Percentiles rank a stretch among this genome's conserved stretches.
Conservation (phyloP, 139 green algal species). For the Volvox reticuliferus region DNA sequence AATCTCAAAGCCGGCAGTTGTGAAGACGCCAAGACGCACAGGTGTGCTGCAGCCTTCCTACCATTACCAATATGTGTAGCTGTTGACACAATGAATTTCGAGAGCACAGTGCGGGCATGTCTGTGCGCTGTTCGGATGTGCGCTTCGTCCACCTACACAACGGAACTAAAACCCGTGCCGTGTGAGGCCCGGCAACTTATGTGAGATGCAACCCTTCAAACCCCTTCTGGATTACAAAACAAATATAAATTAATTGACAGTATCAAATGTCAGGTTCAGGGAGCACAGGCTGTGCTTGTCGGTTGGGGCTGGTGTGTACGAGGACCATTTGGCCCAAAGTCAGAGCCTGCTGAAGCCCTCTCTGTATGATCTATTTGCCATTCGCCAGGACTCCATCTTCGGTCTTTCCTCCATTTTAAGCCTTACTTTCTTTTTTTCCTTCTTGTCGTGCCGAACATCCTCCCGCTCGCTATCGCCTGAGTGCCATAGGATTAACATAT, state of each 20-base stretch:
- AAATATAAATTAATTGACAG: neutral
- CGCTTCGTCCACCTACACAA: too few species aligned
- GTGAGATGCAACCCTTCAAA: too few species aligned
- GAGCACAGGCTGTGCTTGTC: neutral
- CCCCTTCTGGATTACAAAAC: too few species aligned
- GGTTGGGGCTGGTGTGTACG: neutral
- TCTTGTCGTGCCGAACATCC: neutral
- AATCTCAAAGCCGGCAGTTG: too few species aligned
- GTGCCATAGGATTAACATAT: neutral
- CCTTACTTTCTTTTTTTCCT: constrained; percentile 18
- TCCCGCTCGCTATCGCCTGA: constrained; percentile 31
- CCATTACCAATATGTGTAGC: too few species aligned
- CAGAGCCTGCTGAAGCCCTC: neutral
- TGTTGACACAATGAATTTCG: too few species aligned
- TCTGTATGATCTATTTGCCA: neutral
- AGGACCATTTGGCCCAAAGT: neutral
- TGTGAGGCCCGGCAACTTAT: too few species aligned
- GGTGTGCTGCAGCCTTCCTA: too few species aligned
- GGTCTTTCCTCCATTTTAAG: neutral
- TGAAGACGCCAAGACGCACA: too few species aligned
- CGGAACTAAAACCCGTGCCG: too few species aligned
- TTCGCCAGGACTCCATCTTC: neutral
- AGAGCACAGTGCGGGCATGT: too few species aligned
- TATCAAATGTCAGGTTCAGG: neutral
- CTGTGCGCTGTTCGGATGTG: too few species aligned